Evolutionary conservation across 805 yeast genomes (phyloP), one percentile per base, ranked within the genome.

Genomic region (Metschnikowia bowlesiae): DNA sequence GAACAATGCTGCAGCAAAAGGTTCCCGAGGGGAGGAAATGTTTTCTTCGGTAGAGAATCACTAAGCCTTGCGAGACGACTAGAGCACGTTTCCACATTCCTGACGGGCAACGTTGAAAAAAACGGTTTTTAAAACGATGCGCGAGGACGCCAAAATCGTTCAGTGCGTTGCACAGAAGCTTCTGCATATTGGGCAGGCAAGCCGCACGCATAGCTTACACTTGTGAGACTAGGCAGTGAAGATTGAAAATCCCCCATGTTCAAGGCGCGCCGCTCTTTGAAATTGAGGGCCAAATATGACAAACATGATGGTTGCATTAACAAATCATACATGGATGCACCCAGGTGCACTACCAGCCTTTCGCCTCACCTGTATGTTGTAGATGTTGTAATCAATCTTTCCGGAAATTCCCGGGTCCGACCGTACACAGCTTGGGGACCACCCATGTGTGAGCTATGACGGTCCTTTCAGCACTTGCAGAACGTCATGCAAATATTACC

Each of bases 401-500:
- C 28, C 32, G 13, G 18, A 39, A 8, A 29, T 14, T n/a, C 8
- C 10, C 11, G 34, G 11, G 42, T 39, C 22, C 22, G 9, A 29
- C 6, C n/a, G 29, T 29, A 5, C 14, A 5, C 26, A n/a, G 18
- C 22, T 39, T 4, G 18, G 9, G n/a, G 32, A 13, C 29, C 13
- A 22, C 18, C 8, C 31, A 10, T 26, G 5, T 28, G n/a, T 22
- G 13, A 37, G 32, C 18, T 8, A 28, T 26, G 8, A 3, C 5
- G 18, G n/a, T 39, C 29, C 9, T 22, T 36, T 35, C 35, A 52
- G 47, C 73, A 68, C 60, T 66, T 68, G 57, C 72, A 64, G 49
- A 69, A 64, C 3, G 66, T 54, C 39, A 72, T 62, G 18, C 69
- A 56, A 16, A 72, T 51, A 51, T 67, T 69, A 29, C 76, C 77